These are phyloP conservation scores for Trichosporon sp. DNA, from an alignment of 1,284 basidiomycete genomes.

Conservation along the genomic window DNA sequence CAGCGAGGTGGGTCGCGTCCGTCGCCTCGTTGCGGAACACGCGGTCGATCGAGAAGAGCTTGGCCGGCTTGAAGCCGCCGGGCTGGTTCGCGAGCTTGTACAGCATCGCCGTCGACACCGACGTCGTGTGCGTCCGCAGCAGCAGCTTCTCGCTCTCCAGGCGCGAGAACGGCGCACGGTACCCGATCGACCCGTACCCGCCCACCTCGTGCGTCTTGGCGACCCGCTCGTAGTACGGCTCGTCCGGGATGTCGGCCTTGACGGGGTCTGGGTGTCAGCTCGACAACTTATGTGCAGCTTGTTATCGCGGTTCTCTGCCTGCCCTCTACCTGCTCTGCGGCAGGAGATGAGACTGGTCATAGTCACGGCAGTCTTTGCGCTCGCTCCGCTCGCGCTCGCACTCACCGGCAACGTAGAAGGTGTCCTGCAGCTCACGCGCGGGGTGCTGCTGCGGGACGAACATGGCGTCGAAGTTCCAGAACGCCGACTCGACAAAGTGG, in stretches of 20 bases:
- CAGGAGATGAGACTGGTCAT: no score
- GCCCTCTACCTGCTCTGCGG: no score
- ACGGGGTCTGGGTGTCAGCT: conserved; percentile 64
- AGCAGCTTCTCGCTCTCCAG: conserved; percentile 88
- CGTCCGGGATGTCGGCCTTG: conserved; percentile 68
- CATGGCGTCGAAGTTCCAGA: conserved; percentile 99
- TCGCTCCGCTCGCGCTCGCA: background rate
- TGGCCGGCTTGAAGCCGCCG: conserved; percentile 87
- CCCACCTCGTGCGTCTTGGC: conserved; percentile 83
- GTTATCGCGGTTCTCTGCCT: no score
- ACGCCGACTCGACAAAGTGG: conserved; percentile 93
- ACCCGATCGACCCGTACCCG: conserved; percentile 92
- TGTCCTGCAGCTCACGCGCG: conserved; percentile 95
- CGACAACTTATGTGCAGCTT: background rate
- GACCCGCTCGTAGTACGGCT: conserved; percentile 86
- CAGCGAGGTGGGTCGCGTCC: conserved; percentile 98
- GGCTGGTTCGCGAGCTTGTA: conserved; percentile 76
- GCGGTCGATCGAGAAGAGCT: conserved; percentile 95
- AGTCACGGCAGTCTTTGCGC: background rate
- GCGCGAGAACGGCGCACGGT: conserved; percentile 92
- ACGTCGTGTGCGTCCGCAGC: conserved; percentile 94
- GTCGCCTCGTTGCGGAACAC: conserved; percentile 99
- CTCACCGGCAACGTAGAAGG: conserved; percentile 91
- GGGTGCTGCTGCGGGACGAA: conserved; percentile 99
- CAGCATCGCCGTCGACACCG: conserved; percentile 90